phyloP scores from a whole-genome alignment of 1,139 yeast species.

The Scheffersomyces segobiensis region DNA sequence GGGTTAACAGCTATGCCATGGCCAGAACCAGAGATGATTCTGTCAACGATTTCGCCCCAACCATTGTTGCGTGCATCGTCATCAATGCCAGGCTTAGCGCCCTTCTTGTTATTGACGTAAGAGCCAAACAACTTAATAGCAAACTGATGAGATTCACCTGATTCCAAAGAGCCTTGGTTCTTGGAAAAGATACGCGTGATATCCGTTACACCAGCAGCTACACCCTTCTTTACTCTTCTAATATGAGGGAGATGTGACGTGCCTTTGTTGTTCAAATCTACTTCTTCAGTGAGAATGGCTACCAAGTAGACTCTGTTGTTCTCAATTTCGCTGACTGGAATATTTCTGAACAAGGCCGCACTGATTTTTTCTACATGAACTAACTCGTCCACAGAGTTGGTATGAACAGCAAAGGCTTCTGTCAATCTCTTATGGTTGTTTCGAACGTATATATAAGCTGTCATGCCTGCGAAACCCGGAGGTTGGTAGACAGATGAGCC shows the following conservation, averaged over 20 bases:
- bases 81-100: slow-evolving; percentile 14
- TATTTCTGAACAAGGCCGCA: slow-evolving; percentile 77
- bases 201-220: slow-evolving; percentile 89
- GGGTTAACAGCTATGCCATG: slow-evolving; percentile 83
- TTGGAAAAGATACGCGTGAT: slow-evolving; percentile 76
- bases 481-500: slow-evolving; percentile 66
- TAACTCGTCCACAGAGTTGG: slow-evolving; percentile 58
- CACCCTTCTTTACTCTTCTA: slow-evolving; percentile 67
- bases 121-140: slow-evolving; percentile 74
- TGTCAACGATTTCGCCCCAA: slow-evolving; percentile 86
- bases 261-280: slow-evolving; percentile 36
- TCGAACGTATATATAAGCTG: slow-evolving; percentile 72
- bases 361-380: slow-evolving; percentile 66
- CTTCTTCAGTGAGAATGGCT: slow-evolving; percentile 65
- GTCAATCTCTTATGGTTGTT: slow-evolving; percentile 67
- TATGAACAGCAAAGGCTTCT: slow-evolving; percentile 75
- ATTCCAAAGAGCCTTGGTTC: slow-evolving; percentile 57
- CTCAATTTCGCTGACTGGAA: slow-evolving; percentile 71
- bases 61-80: slow-evolving; percentile 57
- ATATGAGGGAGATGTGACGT: slow-evolving; percentile 27
- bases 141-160: slow-evolving; percentile 72
- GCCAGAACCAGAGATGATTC: slow-evolving; percentile 75
- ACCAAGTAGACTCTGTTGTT: slow-evolving; percentile 65
- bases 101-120: slow-evolving; percentile 44
- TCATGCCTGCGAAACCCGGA: slow-evolving; percentile 68